A percentile compares a stretch with the other conserved stretches of the same genome.
Evolutionary conservation across 306 rosid genomes (phyloP).

Genomic region (Parietaria judaica): DNA sequence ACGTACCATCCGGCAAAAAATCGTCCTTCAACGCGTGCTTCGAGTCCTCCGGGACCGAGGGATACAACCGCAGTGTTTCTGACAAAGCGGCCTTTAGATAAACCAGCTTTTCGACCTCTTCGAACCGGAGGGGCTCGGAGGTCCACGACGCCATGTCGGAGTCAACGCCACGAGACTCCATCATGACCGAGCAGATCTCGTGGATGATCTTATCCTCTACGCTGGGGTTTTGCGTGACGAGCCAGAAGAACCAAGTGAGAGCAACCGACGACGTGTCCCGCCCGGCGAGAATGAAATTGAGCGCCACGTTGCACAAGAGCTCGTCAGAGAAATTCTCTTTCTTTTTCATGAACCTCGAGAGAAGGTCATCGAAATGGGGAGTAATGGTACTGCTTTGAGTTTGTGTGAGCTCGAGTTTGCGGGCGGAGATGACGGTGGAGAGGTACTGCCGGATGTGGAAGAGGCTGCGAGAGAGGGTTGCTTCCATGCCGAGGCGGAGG

Average conservation of each 20-base stretch:
- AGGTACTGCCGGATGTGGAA: conserved; percentile 64
- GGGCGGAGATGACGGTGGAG: conserved; percentile 49
- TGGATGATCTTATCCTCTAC: conserved; percentile 58
- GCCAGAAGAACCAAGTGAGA: conserved; percentile 92
- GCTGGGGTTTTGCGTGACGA: conserved; percentile 47
- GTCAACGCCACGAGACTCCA: conserved; percentile 53
- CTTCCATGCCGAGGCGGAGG: conserved; percentile 61
- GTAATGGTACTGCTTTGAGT: conserved; percentile 16
- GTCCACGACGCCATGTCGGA: conserved; percentile 28
- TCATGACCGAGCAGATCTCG: conserved; percentile 49
- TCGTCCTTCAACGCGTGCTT: conserved; percentile 71
- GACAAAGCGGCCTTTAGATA: conserved; percentile 88
- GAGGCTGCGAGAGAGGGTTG: conserved; percentile 46
- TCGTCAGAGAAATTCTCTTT: conserved; percentile 51
- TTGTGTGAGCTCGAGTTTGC: conserved; percentile 53
- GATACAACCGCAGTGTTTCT: conserved; percentile 77
- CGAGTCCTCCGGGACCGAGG: conserved; percentile 88
- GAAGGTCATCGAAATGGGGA: conserved; percentile 34
- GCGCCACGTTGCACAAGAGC: conserved; percentile 76
- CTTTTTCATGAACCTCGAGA: conserved; percentile 60
- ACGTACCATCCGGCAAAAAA: conserved; percentile 68
- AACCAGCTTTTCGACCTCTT: conserved; percentile 80
- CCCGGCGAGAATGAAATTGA: conserved; percentile 85
- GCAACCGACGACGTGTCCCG: conserved; percentile 97
- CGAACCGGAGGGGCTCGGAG: conserved; percentile 23